Base-by-base conservation (phyloP, 202 grass and related monocot species). In the Setaria italica region DNA sequence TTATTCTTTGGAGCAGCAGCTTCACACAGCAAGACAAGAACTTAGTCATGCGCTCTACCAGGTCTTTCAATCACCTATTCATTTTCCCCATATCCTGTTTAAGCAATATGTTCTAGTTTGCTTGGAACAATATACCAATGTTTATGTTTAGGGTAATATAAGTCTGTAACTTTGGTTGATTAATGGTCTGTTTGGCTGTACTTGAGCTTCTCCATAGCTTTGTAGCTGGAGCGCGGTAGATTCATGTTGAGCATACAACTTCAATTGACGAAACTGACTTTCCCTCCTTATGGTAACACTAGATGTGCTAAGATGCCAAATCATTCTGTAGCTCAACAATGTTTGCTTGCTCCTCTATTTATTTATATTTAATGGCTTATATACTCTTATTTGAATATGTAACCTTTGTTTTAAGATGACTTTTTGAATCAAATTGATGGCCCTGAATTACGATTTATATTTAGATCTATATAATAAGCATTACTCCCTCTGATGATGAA, bases 41-140 rank as follows among this genome's bases (percentile, higher is more conserved):
- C 89, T 99, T 75, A 99, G 97, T 77, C 97, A 99, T 92, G 97
- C 97, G 4, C 82, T 99, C 62, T 99, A 99, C 62, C 97, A 99
- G 97, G 97, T 99, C 80, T 60, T 54, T 67, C 68, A 74, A 70
- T 72, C 62, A 82, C 69, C 70, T 75, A 66, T 77, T 20, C 16
- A 73, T 50, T 60, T 54, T 51, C 74, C 20, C 58, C 13, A 60
- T 62, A 49, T 29, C 45, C 10, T 46, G 45, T 57, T 76, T 92
- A 41, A 67, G 67, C 75, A 72, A 72, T 77, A 39, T 37, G 11
- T 70, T 43, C 20, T 3, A 13, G 45, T 57, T 82, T 81, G 60
- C 39, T 72, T 82, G 67, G 14, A 75, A 72, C 25, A 56, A 74
- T 85, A 19, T 25, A 5, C 34, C 15, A 33, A 25, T 47, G 11